Conservation (phyloP, 192 early-diverging fungal genomes). For the Podila epicladia region DNA sequence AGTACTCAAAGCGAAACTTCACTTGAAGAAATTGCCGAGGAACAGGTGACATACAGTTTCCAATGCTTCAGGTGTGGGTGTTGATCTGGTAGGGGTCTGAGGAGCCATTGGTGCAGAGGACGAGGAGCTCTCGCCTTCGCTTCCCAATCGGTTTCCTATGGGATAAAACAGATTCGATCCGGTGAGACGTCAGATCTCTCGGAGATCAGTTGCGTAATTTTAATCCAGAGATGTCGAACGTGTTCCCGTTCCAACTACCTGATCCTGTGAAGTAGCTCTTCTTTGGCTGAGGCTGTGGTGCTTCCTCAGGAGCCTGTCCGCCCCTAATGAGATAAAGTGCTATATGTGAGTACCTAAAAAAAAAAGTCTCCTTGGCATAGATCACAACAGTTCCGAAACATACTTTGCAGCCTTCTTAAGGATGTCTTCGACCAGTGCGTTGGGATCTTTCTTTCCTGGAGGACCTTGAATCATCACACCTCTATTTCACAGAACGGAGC, state of each 20-base stretch:
- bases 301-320: conserved; percentile 49
- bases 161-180: not conserved
- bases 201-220: too few relatives aligned
- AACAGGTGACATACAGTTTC: conserved; percentile 16
- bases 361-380: not conserved
- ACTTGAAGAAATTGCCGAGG: not conserved
- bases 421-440: conserved; percentile 78
- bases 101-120: conserved; percentile 4
- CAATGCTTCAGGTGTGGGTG: conserved; percentile 26
- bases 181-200: too few relatives aligned
- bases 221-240: too few relatives aligned
- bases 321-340: not conserved
- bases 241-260: conserved; percentile 18
- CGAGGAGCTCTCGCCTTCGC: conserved; percentile 60
- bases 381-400: not conserved
- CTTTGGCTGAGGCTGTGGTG: conserved; percentile 21
- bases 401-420: conserved; percentile 80
- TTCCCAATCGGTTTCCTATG: conserved; percentile 59
- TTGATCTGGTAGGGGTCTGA: conserved; percentile 18
- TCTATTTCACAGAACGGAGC: conserved; percentile 16
- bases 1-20: not conserved
- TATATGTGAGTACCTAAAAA: not conserved
- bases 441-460: conserved; percentile 54
- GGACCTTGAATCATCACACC: conserved; percentile 62
- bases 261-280: conserved; percentile 40